Evolutionary conservation across 148 eudicot genomes (phyloP), one percentile per base, ranked within the genome.

Genomic region (Rhododendron molle): DNA sequence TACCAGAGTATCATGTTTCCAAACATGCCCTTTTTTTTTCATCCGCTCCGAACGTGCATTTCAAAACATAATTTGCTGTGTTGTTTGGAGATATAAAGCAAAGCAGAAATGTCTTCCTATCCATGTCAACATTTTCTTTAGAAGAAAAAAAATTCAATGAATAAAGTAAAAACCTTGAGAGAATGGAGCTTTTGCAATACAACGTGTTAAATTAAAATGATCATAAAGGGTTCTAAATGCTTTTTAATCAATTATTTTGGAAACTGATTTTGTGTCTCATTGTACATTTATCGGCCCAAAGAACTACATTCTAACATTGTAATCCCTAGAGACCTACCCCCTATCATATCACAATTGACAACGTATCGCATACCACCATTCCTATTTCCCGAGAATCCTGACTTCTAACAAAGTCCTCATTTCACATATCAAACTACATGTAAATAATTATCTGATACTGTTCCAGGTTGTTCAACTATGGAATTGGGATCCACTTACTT

Each of bases 401-500:
- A 72, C 7, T 74, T 34, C 11, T 71, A 28, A 16, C 52, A 44
- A 47, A 11, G 16, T 2, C 14, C 50, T 1, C 23, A 50, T 52
- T 0, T 50, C 15, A 0, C 26, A n/a, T 30, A 50, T 3, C 80
- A 77, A 44, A 11, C 28, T 78, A 78, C 12, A 62, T 28, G 11
- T 26, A 47, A 23, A 13, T 43, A 13, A 52, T 52, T 56, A 12
- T 16, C 30, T 56, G 43, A 52, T 20, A 43, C 38, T 62, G 30
- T 58, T 23, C 1, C 82, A 89, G 88, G 91, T 82, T 89, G 82
- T 89, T 78, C 86, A 86, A 84, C 81, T 89, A 89, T 80, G 89
- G 89, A 16, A 86, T 87, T 58, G 89, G 91, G 47, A 89, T 89
- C 71, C 91, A 89, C 83, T 83, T 89, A 69, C 85, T 89, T 38